Base-by-base conservation (phyloP, 495 filamentous ascomycete species). In the Tuber magnatum region DNA sequence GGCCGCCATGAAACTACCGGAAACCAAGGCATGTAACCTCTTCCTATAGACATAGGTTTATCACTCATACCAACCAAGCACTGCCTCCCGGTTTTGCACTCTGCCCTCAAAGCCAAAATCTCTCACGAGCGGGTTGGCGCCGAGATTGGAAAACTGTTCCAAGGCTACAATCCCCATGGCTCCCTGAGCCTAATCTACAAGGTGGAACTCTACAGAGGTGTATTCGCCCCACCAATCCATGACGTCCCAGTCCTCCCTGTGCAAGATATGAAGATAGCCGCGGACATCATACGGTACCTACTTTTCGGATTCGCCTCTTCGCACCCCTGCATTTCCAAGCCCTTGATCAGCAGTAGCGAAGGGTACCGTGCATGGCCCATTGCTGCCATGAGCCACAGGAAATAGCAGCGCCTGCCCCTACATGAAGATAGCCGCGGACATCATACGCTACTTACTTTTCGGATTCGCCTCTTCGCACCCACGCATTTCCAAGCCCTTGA, bases 141-240 rank as follows among this genome's bases (percentile, higher is more conserved):
- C 4, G 95, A 99, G 82, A 61, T 97, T 8, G 90, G 92, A 76
- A 98, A 98, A 85, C 97, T 97, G 92, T 86, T 99, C 41, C 90
- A 88, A 83, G 91, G 91, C 6, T 89, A 90, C 43, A 87, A 92
- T 80, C 93, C 95, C 68, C 87, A 86, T 69, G 83, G 81, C 40
- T 88, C 93, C 4, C 85, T 99, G 44, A 83, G 87, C 24, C 85
- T 93, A 51, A 91, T 98, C 61, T 86, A 95, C 83, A 82, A 86
- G 20, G 87, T 97, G 22, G 86, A 86, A 20, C 87, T 98, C 9
- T 97, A 96, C 83, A 85, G 89, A 46, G 90, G 90, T 0, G 91
- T 97, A 72, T 97, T 97, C 81, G 90, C 90, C 3, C 88, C 92
- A 74, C 89, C 91, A 22, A 85, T 83, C 1, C 82, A 85, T 5